Conservation (phyloP, 768 basidiomycete species). For the Rhodotorula taiwanensis region DNA sequence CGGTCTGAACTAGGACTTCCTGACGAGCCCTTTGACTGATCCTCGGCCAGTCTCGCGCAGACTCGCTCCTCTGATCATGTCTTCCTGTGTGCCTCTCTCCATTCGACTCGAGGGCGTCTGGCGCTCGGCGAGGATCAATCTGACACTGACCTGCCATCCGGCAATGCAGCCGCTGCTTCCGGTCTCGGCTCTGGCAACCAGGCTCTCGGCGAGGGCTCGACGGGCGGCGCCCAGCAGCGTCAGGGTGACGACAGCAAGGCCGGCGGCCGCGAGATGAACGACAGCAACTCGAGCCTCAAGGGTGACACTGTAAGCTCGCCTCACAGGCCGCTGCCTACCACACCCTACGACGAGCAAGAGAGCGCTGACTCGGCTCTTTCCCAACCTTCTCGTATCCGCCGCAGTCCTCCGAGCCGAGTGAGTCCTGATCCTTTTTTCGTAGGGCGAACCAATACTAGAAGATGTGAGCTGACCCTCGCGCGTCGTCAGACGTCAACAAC, state of each 20-base stretch:
- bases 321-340: background rate
- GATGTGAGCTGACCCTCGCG: background rate
- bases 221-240: constrained; percentile 2
- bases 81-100: constrained; percentile 18
- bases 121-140: too few relatives aligned
- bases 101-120: too few relatives aligned
- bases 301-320: constrained; percentile 24
- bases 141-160: too few relatives aligned
- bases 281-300: constrained; percentile 14
- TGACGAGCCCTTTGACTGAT: background rate
- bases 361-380: too few relatives aligned
- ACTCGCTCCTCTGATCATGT: too few relatives aligned
- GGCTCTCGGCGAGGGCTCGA: constrained; percentile 25
- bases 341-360: too few relatives aligned
- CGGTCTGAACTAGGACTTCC: too few relatives aligned
- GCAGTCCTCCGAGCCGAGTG: constrained; percentile 30
- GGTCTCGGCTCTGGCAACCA: constrained; percentile 17
- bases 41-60: background rate
- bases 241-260: constrained; percentile 18
- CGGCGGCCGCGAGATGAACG: constrained; percentile 22
- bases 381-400: background rate
- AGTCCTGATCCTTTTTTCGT: background rate
- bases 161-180: constrained; percentile 8
- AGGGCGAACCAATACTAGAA: too few relatives aligned
- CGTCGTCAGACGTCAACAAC: constrained; percentile 34